A percentile compares a stretch with the other conserved stretches of the same genome.
phyloP scores from a whole-genome alignment of 2,329 filamentous ascomycete species.

The Penicillium fuscoglaucum region DNA sequence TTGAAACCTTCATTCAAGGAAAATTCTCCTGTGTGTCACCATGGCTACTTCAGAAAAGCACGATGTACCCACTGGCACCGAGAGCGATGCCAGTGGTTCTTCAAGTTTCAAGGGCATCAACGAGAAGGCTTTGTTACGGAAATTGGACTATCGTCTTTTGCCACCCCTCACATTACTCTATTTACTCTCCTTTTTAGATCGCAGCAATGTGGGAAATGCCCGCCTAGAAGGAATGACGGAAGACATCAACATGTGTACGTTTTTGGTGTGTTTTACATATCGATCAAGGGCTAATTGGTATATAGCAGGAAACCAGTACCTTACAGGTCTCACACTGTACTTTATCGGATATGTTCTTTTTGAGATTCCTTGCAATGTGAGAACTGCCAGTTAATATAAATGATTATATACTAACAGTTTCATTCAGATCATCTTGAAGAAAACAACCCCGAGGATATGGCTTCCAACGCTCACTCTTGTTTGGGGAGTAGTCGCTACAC shows the following conservation, averaged over 20 bases:
- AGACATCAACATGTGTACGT: conserved; percentile 42
- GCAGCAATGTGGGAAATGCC: conserved; percentile 9
- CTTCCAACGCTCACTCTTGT: conserved; percentile 45
- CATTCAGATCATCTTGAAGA: conserved; percentile 36
- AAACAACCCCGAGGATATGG: conserved; percentile 41
- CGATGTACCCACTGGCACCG: background rate
- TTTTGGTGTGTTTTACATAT: background rate
- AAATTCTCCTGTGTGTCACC: background rate
- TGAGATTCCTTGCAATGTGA: conserved; percentile 44
- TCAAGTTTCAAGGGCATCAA: conserved; percentile 32
- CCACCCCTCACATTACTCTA: conserved; percentile 43
- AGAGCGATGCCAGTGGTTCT: background rate
- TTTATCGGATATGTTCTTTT: conserved; percentile 43
- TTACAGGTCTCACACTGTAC: conserved; percentile 42
- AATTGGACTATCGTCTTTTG: conserved; percentile 47
- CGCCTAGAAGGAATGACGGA: conserved; percentile 18
- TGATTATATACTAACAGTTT: background rate
- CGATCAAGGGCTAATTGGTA: conserved; percentile 13
- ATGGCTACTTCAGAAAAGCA: conserved; percentile 11
- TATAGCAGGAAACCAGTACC: conserved; percentile 38
- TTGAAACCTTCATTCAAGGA: background rate
- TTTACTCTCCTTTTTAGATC: conserved; percentile 6
- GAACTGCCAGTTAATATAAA: background rate
- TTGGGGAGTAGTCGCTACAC: conserved; percentile 54
- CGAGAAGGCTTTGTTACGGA: conserved; percentile 44